A percentile compares a stretch with the other conserved stretches of the same genome.
Conservation (phyloP, 1,284 basidiomycete genomes). For the Megacollybia platyphylla region DNA sequence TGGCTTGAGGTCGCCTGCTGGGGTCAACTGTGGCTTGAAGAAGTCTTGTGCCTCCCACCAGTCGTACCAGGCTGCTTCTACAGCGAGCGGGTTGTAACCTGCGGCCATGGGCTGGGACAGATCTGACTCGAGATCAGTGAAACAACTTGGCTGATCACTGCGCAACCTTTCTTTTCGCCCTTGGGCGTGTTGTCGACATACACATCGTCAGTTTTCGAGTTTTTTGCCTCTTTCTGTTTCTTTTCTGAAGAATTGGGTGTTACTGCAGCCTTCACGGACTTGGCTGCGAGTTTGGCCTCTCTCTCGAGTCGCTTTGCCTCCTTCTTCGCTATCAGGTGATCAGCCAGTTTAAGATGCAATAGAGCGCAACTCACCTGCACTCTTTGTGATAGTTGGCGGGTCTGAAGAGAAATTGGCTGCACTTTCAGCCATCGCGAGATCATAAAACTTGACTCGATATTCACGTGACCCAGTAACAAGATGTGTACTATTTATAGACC, state of each 20-base stretch:
- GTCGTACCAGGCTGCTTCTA: conserved; percentile 96
- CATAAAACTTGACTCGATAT: too few species aligned
- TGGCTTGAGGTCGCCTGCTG: conserved; percentile 42
- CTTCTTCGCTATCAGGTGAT: conserved; percentile 43
- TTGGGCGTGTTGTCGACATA: conserved; percentile 82
- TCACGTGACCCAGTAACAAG: too few species aligned
- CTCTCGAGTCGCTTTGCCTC: conserved; percentile 59
- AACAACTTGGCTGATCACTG: neutral
- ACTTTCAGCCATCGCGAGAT: too few species aligned
- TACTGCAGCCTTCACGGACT: conserved; percentile 43
- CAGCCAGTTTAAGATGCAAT: too few species aligned
- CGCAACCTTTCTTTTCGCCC: conserved; percentile 81
- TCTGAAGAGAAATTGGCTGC: too few species aligned
- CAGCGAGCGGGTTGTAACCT: conserved; percentile 90
- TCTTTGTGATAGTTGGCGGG: too few species aligned
- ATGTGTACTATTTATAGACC: too few species aligned
- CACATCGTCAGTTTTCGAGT: conserved; percentile 54
- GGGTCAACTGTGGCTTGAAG: conserved; percentile 71
- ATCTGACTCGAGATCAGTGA: conserved; percentile 26
- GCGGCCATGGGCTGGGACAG: conserved; percentile 78
- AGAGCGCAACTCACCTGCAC: too few species aligned
- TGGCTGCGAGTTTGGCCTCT: conserved; percentile 72
- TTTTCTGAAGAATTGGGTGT: conserved; percentile 35
- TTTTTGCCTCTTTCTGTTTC: conserved; percentile 68
- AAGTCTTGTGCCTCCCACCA: conserved; percentile 93